phyloP scores from a whole-genome alignment of 371 early-diverging fungal species.

The Funneliformis caledonium region DNA sequence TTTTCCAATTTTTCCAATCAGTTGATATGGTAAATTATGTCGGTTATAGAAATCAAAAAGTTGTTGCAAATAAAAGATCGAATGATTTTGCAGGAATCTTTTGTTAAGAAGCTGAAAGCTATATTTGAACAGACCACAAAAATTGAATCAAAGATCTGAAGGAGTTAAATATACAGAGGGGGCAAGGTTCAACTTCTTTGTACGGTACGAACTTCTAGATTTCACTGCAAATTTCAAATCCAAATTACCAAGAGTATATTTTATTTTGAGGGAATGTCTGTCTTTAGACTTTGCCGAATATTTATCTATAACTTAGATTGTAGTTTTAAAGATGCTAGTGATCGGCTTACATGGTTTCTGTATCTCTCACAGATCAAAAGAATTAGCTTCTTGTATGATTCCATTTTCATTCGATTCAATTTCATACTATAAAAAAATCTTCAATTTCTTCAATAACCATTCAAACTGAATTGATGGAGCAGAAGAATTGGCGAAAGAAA shows the following conservation, averaged over 20 bases:
- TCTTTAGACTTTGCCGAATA: background rate
- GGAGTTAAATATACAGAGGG: background rate
- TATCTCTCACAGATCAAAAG: too few species aligned
- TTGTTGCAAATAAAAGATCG: background rate
- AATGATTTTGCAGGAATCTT: background rate
- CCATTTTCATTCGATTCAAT: too few species aligned
- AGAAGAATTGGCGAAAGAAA: too few species aligned
- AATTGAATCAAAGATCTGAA: background rate
- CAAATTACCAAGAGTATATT: background rate
- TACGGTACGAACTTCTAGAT: background rate
- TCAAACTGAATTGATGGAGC: too few species aligned
- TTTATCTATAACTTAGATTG: background rate
- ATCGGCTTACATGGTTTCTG: too few species aligned
- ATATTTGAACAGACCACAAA: background rate
- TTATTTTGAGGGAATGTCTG: background rate
- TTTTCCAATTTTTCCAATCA: too few species aligned
- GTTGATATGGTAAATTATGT: background rate
- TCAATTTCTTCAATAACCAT: too few species aligned
- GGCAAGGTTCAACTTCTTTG: conserved; percentile 2
- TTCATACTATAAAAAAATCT: too few species aligned
- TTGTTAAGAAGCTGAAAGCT: background rate
- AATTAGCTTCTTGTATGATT: too few species aligned
- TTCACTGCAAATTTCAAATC: background rate
- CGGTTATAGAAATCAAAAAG: background rate
- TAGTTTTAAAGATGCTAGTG: too few species aligned